A percentile compares a stretch with the other conserved stretches of the same genome.
These are phyloP conservation scores for Bocquillonia castaneifolia DNA, from an alignment of 441 rosid genomes.

Conservation along the genomic window DNA sequence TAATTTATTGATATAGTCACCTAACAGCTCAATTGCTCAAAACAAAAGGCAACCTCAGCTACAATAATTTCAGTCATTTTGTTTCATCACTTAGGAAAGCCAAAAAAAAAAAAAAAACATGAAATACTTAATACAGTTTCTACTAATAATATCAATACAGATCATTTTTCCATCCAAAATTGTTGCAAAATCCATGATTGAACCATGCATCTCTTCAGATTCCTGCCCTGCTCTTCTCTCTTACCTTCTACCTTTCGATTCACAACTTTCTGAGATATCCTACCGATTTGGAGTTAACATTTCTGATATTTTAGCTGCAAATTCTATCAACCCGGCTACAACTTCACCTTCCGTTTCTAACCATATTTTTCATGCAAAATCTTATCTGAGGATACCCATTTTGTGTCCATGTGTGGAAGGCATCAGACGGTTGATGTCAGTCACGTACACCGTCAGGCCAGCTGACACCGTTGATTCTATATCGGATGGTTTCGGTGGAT, in stretches of 20 bases:
- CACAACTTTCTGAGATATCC: slow-evolving; percentile 27
- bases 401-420: slow-evolving; percentile 33
- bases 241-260: slow-evolving; percentile 21
- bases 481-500: slow-evolving; percentile 20
- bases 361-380: slow-evolving; percentile 16
- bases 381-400: slow-evolving; percentile 23
- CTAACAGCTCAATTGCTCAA: too few relatives aligned
- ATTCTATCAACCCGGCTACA: slow-evolving; percentile 13
- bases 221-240: slow-evolving; percentile 31
- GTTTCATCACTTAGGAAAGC: too few relatives aligned
- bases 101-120: background rate
- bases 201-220: slow-evolving; percentile 26
- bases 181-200: slow-evolving; percentile 25
- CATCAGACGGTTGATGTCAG: slow-evolving; percentile 18
- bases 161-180: background rate
- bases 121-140: slow-evolving; percentile 1
- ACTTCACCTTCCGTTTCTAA: background rate
- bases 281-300: slow-evolving; percentile 17
- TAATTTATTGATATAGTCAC: too few relatives aligned
- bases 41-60: too few relatives aligned
- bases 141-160: background rate
- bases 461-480: slow-evolving; percentile 27
- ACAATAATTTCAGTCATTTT: too few relatives aligned
- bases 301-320: slow-evolving; percentile 22
- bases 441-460: slow-evolving; percentile 9